phyloP scores from a whole-genome alignment of 139 green algal genomes.

The Picochlorum sp. region DNA sequence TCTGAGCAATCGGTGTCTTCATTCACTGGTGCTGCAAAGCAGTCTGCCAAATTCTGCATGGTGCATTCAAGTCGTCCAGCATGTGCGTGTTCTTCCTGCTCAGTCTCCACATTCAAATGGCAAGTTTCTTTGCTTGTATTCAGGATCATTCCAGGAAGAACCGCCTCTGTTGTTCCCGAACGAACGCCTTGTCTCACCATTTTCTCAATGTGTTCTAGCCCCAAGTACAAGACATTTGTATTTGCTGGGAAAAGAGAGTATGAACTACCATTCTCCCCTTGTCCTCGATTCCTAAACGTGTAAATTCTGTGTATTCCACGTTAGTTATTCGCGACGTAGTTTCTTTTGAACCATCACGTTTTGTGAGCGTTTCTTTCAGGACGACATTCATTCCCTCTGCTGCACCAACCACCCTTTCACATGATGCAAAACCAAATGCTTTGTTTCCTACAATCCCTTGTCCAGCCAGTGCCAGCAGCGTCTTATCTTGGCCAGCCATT shows the following conservation, averaged over 20 bases:
- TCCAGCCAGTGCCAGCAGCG: constrained; percentile 86
- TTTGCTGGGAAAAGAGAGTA: constrained; percentile 84
- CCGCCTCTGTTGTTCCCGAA: constrained; percentile 34
- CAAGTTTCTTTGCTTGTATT: constrained; percentile 69
- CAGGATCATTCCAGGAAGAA: constrained; percentile 93
- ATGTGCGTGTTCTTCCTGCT: constrained; percentile 25
- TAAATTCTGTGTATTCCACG: constrained; percentile 98
- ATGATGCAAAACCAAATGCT: constrained; percentile 92
- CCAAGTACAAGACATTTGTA: constrained; percentile 96
- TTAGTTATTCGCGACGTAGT: constrained; percentile 79
- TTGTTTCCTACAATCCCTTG: constrained; percentile 42
- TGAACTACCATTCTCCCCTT: constrained; percentile 29
- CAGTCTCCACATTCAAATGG: constrained; percentile 10
- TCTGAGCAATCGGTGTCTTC: background rate
- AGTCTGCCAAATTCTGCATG: constrained; percentile 93
- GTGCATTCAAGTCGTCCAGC: constrained; percentile 94
- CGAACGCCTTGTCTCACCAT: constrained; percentile 39
- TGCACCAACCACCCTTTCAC: constrained; percentile 81
- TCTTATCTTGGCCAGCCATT: constrained; percentile 88
- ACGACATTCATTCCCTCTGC: constrained; percentile 97
- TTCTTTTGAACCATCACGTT: background rate
- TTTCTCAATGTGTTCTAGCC: constrained; percentile 46
- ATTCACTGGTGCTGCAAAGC: constrained; percentile 28
- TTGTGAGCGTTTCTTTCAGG: constrained; percentile 31
- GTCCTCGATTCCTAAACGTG: constrained; percentile 78